Base-by-base conservation (phyloP, 805 yeast species). In the Metschnikowia colocasiae region DNA sequence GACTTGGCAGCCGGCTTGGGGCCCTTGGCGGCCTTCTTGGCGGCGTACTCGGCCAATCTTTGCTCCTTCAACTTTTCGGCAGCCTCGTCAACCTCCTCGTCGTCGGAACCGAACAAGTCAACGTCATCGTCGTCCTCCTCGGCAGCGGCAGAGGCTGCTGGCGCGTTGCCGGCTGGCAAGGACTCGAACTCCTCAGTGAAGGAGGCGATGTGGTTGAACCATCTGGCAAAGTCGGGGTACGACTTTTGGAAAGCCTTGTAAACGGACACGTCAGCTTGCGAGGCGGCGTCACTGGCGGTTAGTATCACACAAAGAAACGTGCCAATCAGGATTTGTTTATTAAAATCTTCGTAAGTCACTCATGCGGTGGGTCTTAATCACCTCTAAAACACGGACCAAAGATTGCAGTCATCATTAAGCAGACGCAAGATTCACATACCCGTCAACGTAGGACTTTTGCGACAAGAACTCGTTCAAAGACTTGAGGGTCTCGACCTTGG, bases 1-100 rank as follows among this genome's bases (percentile, higher is more conserved):
- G 97, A 88, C 82, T 94, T 94, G 69, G 99, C 97, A 75, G 96
- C 97, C 66, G 98, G 90, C 83, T 90, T 90, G 65, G 98, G 89
- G 71, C 95, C 95, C 79, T 87, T 87, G 61, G 92, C 84, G 60
- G 96, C 96, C 85, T 94, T 94, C 84, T 86, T 90, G 67, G 95
- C 96, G 68, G 88, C 87, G 83, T 94, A 94, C 73, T 83, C 97
- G 72, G 97, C 98, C 67, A 94, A 76, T 85, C 99, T 90, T 81
- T 92, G 81, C 75, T 88, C 95, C 85, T 92, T 94, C 71, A 94
- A 75, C 76, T 86, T 87, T 83, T 90, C 99, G 72, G 97, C 98
- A 66, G 75, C 99, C 72, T 81, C 97, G 68, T 94, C 98, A 61
- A 80, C 98, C 71, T 85, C 95, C 55, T 92, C 97, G 61, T 89